These are phyloP conservation scores for Clarireedia homoeocarpa DNA, from an alignment of 2,329 filamentous ascomycete species.

Conservation along the genomic window DNA sequence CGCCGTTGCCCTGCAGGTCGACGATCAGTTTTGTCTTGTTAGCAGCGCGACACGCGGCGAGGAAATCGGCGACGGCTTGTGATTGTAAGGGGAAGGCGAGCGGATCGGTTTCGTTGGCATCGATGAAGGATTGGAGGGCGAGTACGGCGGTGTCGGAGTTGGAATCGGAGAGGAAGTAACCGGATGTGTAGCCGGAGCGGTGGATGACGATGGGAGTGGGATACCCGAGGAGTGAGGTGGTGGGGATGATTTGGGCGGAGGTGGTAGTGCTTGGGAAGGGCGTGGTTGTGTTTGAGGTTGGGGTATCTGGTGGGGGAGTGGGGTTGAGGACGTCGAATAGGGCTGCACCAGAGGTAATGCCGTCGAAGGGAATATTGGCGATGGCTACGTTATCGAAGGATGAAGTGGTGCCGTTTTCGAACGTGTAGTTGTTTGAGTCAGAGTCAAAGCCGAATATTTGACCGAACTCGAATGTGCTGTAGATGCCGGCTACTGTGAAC, in stretches of 20 bases:
- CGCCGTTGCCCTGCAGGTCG: conserved; percentile 51
- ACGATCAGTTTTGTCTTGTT: conserved; percentile 54
- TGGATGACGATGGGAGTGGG: conserved; percentile 20
- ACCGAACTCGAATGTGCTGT: conserved; percentile 26
- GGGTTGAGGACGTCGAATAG: conserved; percentile 19
- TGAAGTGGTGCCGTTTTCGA: conserved; percentile 32
- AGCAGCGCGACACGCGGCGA: conserved; percentile 36
- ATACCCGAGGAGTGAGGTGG: conserved; percentile 16
- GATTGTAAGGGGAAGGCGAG: conserved; percentile 18
- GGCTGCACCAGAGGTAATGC: conserved; percentile 19
- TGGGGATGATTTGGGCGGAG: neutral
- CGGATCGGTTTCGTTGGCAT: neutral
- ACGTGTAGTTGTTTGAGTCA: conserved; percentile 31
- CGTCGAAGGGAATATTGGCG: conserved; percentile 27
- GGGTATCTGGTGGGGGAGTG: conserved; percentile 12
- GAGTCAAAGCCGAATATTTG: conserved; percentile 30
- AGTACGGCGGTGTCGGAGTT: conserved; percentile 22
- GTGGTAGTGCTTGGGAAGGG: neutral
- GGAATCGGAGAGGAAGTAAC: conserved; percentile 20
- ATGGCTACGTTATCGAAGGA: conserved; percentile 30
- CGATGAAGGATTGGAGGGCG: conserved; percentile 18
- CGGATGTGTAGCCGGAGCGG: conserved; percentile 18
- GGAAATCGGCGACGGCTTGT: conserved; percentile 30
- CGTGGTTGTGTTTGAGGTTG: conserved; percentile 33
- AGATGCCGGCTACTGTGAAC: conserved; percentile 23